Percentiles rank a stretch among this genome's conserved stretches.
Conservation (phyloP, 208 protist genomes). For the Crithidia thermophila region DNA sequence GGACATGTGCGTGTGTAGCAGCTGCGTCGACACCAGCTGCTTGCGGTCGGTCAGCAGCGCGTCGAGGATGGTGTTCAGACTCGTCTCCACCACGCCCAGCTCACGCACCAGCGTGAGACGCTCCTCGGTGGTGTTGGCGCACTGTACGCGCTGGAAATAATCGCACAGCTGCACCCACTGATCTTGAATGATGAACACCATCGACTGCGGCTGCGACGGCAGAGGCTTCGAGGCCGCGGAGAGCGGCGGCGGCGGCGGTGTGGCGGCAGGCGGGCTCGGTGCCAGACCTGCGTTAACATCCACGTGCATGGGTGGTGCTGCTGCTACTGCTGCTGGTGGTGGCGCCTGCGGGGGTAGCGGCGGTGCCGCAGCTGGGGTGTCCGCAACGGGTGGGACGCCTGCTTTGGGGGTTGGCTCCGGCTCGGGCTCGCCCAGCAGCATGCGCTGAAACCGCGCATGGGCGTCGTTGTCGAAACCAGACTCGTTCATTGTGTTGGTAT, state of each 20-base stretch:
- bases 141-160: conserved; percentile 61
- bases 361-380: not conserved
- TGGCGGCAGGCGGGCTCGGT: not conserved
- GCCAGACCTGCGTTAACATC: conserved; percentile 11
- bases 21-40: conserved; percentile 9
- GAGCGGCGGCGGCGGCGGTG: not conserved
- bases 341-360: not conserved
- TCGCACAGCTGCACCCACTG: conserved; percentile 56
- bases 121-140: conserved; percentile 35
- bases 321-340: not conserved
- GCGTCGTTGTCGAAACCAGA: conserved; percentile 20
- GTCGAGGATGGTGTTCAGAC: conserved; percentile 47
- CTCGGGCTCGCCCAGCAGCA: conserved; percentile 9
- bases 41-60: conserved; percentile 39
- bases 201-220: conserved; percentile 9
- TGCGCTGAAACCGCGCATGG: conserved; percentile 19
- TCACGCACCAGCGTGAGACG: conserved; percentile 20
- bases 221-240: not conserved
- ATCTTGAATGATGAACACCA: conserved; percentile 28
- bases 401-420: not conserved
- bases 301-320: not conserved
- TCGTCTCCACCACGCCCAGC: conserved; percentile 38
- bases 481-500: too few relatives aligned
- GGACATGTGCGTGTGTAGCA: conserved; percentile 6
- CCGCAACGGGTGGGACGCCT: not conserved